Percentiles rank a stretch among this genome's conserved stretches.
Evolutionary conservation across 2,329 filamentous ascomycete genomes (phyloP).

Genomic region (Sphaceloma murrayae): DNA sequence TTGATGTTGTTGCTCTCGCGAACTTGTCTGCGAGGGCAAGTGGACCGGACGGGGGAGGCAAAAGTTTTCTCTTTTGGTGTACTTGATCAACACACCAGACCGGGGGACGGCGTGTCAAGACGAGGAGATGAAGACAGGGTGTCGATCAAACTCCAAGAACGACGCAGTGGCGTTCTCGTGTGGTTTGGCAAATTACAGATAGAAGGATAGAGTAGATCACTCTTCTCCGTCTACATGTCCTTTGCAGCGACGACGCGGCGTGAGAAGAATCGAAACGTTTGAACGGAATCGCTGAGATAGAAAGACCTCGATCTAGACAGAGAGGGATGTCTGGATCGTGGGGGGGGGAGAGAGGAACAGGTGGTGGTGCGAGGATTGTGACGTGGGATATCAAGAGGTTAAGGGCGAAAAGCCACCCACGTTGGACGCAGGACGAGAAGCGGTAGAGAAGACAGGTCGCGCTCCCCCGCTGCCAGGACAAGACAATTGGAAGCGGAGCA

Average conservation of each 20-base stretch:
- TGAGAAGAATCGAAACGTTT: slow-evolving; percentile 9
- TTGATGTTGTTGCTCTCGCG: not conserved
- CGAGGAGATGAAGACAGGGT: slow-evolving; percentile 7
- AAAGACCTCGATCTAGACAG: slow-evolving; percentile 8
- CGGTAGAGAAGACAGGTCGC: not conserved
- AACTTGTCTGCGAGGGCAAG: not conserved
- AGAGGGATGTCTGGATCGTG: not conserved
- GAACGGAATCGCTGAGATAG: too few species aligned
- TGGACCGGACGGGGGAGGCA: too few species aligned
- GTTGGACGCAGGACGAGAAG: slow-evolving; percentile 6
- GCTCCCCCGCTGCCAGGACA: slow-evolving; percentile 12
- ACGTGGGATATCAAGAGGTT: slow-evolving; percentile 12
- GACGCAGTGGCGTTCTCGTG: slow-evolving; percentile 4
- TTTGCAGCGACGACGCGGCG: too few species aligned
- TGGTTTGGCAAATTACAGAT: slow-evolving; percentile 6
- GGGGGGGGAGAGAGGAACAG: too few species aligned
- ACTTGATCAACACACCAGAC: too few species aligned
- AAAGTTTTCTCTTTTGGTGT: too few species aligned
- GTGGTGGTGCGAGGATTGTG: slow-evolving; percentile 2
- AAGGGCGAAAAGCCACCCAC: slow-evolving; percentile 15
- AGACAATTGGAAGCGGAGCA: slow-evolving; percentile 16
- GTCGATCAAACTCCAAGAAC: slow-evolving; percentile 11
- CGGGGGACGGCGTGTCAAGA: not conserved
- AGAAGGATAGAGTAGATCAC: not conserved
- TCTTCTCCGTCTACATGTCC: slow-evolving; percentile 4